Evolutionary conservation across 495 filamentous ascomycete genomes (phyloP), one percentile per base, ranked within the genome.

Genomic region (Aspergillus conjunctus): DNA sequence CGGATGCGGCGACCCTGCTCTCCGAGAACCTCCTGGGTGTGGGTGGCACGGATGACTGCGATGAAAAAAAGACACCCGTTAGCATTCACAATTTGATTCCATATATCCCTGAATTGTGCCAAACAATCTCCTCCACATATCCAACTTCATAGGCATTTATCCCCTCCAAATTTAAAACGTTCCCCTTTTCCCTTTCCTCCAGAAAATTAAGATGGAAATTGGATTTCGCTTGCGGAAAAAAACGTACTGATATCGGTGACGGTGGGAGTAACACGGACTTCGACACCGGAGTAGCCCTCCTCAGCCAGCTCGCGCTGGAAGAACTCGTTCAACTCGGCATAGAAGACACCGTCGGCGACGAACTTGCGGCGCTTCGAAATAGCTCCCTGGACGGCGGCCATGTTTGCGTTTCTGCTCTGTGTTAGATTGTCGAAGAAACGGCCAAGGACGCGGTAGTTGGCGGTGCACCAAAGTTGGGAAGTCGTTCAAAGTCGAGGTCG

Each of bases 321-420:
- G 90, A 98, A 98, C 84, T 98, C 94, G 89, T 98, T 98, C 80
- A 98, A 82, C 83, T 98, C 94, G 83, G 95, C 95, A 80, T 97
- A 98, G 90, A 98, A 98, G 77, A 98, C 95, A 83, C 94, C 95
- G 80, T 98, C 95, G 74, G 95, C 95, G 79, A 98, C 93, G 87
- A 98, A 98, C 90, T 98, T 98, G 83, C 94, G 89, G 77, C 92
- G 88, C 90, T 98, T 98, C 75, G 93, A 97, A 80, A 89, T 87
- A 77, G 85, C 83, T 76, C 83, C 85, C 76, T 86, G 85, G 70
- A 85, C 81, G 76, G 83, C 81, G 71, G 83, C 82, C 87, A 90
- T 90, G 67, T 69, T 87, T 78, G 71, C 74, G 73, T 74, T 75
- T 69, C 67, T 74, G 65, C 59, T 69, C 67, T 62, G 56, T 73